Evolutionary conservation across 306 rosid species (phyloP).

Genomic region (Castanea crenata): DNA sequence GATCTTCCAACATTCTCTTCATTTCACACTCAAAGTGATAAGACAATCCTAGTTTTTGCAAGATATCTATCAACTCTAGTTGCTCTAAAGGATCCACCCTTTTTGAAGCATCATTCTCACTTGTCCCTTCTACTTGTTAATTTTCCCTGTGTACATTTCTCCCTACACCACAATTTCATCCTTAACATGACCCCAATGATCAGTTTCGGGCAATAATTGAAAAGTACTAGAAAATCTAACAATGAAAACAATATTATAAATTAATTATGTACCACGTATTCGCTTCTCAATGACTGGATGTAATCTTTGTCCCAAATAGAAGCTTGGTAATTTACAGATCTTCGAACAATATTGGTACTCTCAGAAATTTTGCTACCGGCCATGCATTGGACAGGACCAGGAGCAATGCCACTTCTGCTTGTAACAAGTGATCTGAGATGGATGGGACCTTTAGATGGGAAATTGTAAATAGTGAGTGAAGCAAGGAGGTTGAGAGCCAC

Average conservation of each 20-base stretch:
- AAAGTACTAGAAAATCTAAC: not conserved
- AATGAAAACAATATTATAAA: not conserved
- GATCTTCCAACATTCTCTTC: not conserved
- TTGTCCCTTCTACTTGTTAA: not conserved
- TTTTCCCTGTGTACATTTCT: not conserved
- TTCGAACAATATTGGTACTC: not conserved
- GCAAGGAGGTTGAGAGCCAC: not conserved
- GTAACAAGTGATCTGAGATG: not conserved
- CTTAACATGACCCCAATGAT: not conserved
- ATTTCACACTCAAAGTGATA: constrained; percentile 24
- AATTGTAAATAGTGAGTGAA: not conserved
- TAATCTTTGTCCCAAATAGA: not conserved
- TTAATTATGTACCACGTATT: not conserved
- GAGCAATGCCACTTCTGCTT: not conserved
- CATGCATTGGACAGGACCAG: not conserved
- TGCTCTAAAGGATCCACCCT: constrained; percentile 10
- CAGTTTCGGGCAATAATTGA: too few relatives aligned
- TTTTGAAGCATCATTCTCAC: not conserved
- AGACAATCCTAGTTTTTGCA: constrained; percentile 24
- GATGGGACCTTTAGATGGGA: not conserved
- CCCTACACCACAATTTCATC: constrained; percentile 1
- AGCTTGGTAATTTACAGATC: constrained; percentile 22
- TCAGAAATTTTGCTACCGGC: not conserved
- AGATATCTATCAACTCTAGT: constrained; percentile 19
- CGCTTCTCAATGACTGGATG: not conserved